Evolutionary conservation across 1,284 basidiomycete genomes (phyloP).

Genomic region (Ustilago nuda): DNA sequence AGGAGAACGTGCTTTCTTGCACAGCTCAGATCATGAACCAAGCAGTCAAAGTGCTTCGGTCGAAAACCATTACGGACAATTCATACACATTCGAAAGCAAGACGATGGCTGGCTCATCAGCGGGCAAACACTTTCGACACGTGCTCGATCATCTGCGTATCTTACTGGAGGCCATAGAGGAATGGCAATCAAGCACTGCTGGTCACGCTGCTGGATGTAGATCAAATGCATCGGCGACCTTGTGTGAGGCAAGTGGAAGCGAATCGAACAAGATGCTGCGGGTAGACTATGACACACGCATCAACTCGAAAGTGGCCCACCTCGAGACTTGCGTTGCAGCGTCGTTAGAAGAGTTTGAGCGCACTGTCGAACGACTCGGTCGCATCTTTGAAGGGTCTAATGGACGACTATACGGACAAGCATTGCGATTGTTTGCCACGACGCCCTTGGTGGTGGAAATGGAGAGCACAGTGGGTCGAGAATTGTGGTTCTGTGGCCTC

Average conservation of each 20-base stretch:
- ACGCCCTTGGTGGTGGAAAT: constrained; percentile 57
- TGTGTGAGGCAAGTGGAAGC: background rate
- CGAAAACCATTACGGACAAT: constrained; percentile 34
- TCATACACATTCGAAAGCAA: constrained; percentile 42
- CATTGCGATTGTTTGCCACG: constrained; percentile 54
- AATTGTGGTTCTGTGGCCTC: constrained; percentile 64
- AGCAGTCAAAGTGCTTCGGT: constrained; percentile 48
- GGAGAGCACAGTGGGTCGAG: constrained; percentile 46
- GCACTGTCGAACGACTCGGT: constrained; percentile 30
- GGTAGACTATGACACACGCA: constrained; percentile 60
- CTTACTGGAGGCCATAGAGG: constrained; percentile 47
- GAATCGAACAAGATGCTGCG: constrained; percentile 12
- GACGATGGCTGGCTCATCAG: constrained; percentile 51
- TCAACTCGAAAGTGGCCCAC: constrained; percentile 29
- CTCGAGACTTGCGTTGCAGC: constrained; percentile 47
- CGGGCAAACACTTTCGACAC: constrained; percentile 62
- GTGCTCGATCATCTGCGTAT: constrained; percentile 60
- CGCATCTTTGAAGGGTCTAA: constrained; percentile 34
- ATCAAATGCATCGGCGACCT: constrained; percentile 1
- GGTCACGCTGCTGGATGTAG: background rate
- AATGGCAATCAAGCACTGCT: constrained; percentile 17
- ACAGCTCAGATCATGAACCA: constrained; percentile 60
- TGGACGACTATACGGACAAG: constrained; percentile 35
- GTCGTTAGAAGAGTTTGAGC: constrained; percentile 50
- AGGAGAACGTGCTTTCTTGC: constrained; percentile 51